Conservation (phyloP, 148 eudicot species). For the Tetragonia tetragonoides region DNA sequence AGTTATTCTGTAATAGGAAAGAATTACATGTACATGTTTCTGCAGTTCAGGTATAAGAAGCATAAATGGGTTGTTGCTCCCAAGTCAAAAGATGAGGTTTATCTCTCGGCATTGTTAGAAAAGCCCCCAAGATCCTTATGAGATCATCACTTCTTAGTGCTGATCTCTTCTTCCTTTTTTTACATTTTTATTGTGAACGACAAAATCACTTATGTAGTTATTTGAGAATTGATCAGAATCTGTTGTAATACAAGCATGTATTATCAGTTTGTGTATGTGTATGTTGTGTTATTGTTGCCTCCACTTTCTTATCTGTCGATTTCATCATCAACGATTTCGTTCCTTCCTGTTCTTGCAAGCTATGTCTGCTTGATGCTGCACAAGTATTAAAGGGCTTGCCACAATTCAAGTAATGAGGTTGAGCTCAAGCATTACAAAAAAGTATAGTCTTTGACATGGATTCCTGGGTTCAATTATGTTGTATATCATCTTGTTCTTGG, state of each 20-base stretch:
- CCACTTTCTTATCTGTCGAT: not conserved
- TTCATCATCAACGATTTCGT: not conserved
- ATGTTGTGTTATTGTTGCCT: not conserved
- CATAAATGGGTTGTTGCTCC: conserved; percentile 80
- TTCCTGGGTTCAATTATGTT: too few relatives aligned
- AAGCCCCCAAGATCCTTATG: conserved; percentile 76
- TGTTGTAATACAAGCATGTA: not conserved
- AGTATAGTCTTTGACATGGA: too few relatives aligned
- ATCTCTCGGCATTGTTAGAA: conserved; percentile 76
- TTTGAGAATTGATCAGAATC: conserved; percentile 1
- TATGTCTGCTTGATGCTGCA: too few relatives aligned
- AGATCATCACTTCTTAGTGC: conserved; percentile 18
- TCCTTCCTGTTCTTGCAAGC: too few relatives aligned
- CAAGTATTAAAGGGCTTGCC: too few relatives aligned
- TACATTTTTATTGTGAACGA: too few relatives aligned
- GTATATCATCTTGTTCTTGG: too few relatives aligned
- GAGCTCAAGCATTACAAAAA: too few relatives aligned
- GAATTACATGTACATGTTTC: conserved; percentile 97
- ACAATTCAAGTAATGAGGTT: too few relatives aligned
- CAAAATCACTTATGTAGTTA: not conserved
- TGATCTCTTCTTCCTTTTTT: too few relatives aligned
- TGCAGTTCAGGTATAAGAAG: conserved; percentile 96
- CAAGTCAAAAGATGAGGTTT: conserved; percentile 84
- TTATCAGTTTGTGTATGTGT: not conserved
- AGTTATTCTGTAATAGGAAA: conserved; percentile 72